Base-by-base conservation (phyloP, 768 basidiomycete species). In the Mycena latifolia region DNA sequence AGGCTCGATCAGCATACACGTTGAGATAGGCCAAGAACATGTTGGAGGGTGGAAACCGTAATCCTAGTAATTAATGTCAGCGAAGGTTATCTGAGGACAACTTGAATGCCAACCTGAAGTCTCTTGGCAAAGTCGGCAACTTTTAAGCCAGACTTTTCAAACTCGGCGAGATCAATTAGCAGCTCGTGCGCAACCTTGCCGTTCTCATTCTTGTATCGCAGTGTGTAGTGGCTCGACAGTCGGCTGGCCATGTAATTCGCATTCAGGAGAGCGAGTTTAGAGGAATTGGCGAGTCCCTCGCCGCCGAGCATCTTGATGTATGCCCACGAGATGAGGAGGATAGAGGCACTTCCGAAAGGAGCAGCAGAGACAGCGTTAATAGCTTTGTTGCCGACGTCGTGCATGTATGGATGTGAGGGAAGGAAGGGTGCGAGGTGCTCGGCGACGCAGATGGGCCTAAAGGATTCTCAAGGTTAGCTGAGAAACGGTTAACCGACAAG, bases 261-360 rank as follows among this genome's bases (percentile, higher is more conserved):
- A 74, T 91, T 98, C 46, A 99, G 86, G 31, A 99, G 85, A 1
- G 98, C 95, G 31, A 94, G 80, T 72, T 92, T 93, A 3, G 96
- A 93, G 0, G 95, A 90, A 64, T 95, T 87, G 25, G 89, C 87
- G 28, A 99, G 86, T 9, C 98, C 98, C 60, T 88, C 82, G 10
- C 96, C 97, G 28, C 98, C 98, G n/a, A 99, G 88, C 98, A 99
- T 99, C 82, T 94, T 97, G 85, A 98, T 94, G 78, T 98, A 99
- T 15, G 98, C 97, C 96, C 97, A 99, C 0, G 96, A 98, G 73
- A 99, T 98, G 66, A 96, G 85, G 51, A 94, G 90, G 73, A 99
- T 96, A 9, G 95, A 96, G 3, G 98, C 94, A 69, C 95, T 96
- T 48, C 98, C 97, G 75, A 89, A 99, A 0, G 96, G 98, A 2